Evolutionary conservation across 2,329 filamentous ascomycete genomes (phyloP), one percentile per base, ranked within the genome.

Genomic region (Alternaria triticimaculans): DNA sequence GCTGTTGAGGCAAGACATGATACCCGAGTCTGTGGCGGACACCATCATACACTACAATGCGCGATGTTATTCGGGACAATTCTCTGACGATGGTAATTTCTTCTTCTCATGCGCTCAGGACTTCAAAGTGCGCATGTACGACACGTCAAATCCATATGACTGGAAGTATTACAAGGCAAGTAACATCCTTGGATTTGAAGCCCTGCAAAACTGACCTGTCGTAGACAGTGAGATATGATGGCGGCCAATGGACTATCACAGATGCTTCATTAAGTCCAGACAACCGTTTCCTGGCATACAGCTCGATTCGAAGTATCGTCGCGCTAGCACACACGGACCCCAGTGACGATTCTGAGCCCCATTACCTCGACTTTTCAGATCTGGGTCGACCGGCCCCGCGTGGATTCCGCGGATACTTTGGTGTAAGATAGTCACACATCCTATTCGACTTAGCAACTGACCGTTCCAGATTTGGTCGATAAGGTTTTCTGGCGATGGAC

Each of bases 1-100:
- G 54, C 82, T 94, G 21, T 88, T 97, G 72, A 87, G 87, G 49
- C 91, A 93, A 87, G 87, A 87, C 28, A 86, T 97, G 83, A 89
- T 97, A 62, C 95, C 96, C 0, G 87, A 87, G 3, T 91, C 89
- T 0, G 87, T 87, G 23, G 90, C 93, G 1, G 95, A 98, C 76
- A 92, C 92, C 74, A 92, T 97, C 65, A 90, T 98, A 65, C 92
- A 97, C 73, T 96, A 94, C 76, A 88, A 94, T 59, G 87, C 90
- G 6, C 89, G 93, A 44, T 94, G 96, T 57, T 98, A 98, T 76
- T 97, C 93, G 4, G 96, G 96, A 2, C 95, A 98, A 77, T 99
- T 98, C 78, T 97, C 93, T 0, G 92, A 96, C 68, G 96, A 99
- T 72, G 96, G 96, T 25, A 97, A 97, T 80, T 98, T 98, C 83